Percentiles rank a stretch among this genome's conserved stretches.
Conservation (phyloP, 352 stramenopile genomes). For the Sclerospora graminicola region DNA sequence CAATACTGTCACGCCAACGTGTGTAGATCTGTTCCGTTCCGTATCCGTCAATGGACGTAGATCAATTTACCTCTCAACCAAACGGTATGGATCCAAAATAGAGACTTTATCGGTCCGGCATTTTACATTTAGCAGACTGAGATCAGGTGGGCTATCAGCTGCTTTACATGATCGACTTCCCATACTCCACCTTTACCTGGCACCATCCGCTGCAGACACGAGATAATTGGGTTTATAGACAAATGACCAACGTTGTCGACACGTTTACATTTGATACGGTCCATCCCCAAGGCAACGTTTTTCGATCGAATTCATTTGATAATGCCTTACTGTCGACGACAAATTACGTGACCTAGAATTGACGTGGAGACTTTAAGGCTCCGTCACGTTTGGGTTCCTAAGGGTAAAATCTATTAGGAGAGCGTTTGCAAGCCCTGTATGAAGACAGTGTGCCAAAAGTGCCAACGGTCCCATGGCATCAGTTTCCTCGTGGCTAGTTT, state of each 20-base stretch:
- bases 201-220: slow-evolving; percentile 28
- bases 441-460: slow-evolving; percentile 17
- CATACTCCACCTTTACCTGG: slow-evolving; percentile 13
- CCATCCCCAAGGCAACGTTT: slow-evolving; percentile 16
- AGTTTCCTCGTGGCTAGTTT: too few relatives aligned
- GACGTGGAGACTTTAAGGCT: slow-evolving; percentile 17
- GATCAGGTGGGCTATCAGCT: slow-evolving; percentile 27
- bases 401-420: slow-evolving; percentile 7
- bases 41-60: slow-evolving; percentile 37
- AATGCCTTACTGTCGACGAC: slow-evolving; percentile 22
- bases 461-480: slow-evolving; percentile 22
- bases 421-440: slow-evolving; percentile 27
- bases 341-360: slow-evolving; percentile 31
- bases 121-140: slow-evolving; percentile 15
- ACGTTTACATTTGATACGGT: slow-evolving; percentile 21
- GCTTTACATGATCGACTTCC: slow-evolving; percentile 32
- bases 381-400: slow-evolving; percentile 10
- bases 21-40: slow-evolving; percentile 21
- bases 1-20: slow-evolving; percentile 18
- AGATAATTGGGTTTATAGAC: slow-evolving; percentile 31
- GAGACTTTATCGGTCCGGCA: slow-evolving; percentile 23
- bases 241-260: slow-evolving; percentile 29
- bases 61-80: slow-evolving; percentile 21
- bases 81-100: slow-evolving; percentile 16
- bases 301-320: slow-evolving; percentile 10